Conservation (phyloP, 306 rosid species). For the Vigna mungo region DNA sequence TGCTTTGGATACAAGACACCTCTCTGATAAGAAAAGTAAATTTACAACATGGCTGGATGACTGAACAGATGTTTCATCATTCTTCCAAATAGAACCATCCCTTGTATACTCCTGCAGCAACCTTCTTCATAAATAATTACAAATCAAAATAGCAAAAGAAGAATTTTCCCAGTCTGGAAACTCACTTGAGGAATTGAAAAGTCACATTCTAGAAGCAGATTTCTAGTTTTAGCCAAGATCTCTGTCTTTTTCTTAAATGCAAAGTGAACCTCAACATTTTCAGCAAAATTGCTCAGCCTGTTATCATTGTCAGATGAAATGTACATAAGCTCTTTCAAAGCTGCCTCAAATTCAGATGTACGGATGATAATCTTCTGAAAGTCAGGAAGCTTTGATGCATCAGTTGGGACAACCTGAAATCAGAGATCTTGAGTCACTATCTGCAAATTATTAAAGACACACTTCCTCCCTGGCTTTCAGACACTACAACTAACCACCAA, state of each 20-base stretch:
- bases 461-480: constrained; percentile 29
- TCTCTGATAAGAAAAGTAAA: constrained; percentile 82
- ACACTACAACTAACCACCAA: constrained; percentile 30
- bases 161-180: constrained; percentile 32
- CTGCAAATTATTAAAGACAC: constrained; percentile 12
- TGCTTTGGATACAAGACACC: constrained; percentile 85
- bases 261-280: constrained; percentile 98
- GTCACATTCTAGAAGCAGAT: constrained; percentile 79
- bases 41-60: constrained; percentile 69
- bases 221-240: constrained; percentile 87
- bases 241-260: constrained; percentile 88
- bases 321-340: constrained; percentile 74
- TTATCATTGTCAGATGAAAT: constrained; percentile 75
- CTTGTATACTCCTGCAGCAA: constrained; percentile 64
- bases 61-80: constrained; percentile 45
- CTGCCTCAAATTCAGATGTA: constrained; percentile 73
- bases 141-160: constrained; percentile 38
- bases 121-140: constrained; percentile 42
- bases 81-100: constrained; percentile 58
- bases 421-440: constrained; percentile 42
- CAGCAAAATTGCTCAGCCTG: constrained; percentile 77
- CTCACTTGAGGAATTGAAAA: constrained; percentile 81
- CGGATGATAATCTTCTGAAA: constrained; percentile 78
- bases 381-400: constrained; percentile 91
- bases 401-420: constrained; percentile 93